Evolutionary conservation across 2,329 filamentous ascomycete species (phyloP).

Genomic region (Fusarium hainanense): DNA sequence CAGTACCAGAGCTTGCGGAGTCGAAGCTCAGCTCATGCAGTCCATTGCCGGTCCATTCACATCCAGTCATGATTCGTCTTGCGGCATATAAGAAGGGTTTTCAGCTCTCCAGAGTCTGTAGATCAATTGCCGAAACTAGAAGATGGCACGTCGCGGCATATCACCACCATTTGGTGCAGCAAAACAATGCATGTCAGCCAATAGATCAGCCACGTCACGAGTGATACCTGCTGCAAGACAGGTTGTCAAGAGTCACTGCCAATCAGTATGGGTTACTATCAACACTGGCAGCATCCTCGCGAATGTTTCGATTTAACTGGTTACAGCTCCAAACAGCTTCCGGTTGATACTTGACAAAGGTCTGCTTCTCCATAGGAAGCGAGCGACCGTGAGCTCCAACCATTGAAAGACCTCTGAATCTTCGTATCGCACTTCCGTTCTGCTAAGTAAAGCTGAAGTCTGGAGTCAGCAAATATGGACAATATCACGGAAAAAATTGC

Average conservation of each 20-base stretch:
- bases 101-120: not conserved
- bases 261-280: fast-evolving
- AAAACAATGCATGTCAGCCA: not conserved
- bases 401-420: not conserved
- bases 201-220: not conserved
- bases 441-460: not conserved
- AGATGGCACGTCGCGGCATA: not conserved
- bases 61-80: not conserved
- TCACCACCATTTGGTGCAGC: fast-evolving
- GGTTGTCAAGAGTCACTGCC: not conserved
- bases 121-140: not conserved
- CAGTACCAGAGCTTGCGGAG: too few species aligned
- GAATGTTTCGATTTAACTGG: too few species aligned
- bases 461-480: not conserved
- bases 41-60: not conserved
- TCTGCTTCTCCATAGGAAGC: not conserved
- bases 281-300: not conserved
- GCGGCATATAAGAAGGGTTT: not conserved
- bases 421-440: fast-evolving
- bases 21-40: not conserved
- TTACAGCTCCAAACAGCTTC: not conserved
- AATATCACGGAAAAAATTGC: slow-evolving; percentile 1
- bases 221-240: not conserved
- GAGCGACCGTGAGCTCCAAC: not conserved
- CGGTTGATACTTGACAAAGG: not conserved